These are phyloP conservation scores for Escovopsis weberi DNA, from an alignment of 2,329 filamentous ascomycete species.

Conservation along the genomic window DNA sequence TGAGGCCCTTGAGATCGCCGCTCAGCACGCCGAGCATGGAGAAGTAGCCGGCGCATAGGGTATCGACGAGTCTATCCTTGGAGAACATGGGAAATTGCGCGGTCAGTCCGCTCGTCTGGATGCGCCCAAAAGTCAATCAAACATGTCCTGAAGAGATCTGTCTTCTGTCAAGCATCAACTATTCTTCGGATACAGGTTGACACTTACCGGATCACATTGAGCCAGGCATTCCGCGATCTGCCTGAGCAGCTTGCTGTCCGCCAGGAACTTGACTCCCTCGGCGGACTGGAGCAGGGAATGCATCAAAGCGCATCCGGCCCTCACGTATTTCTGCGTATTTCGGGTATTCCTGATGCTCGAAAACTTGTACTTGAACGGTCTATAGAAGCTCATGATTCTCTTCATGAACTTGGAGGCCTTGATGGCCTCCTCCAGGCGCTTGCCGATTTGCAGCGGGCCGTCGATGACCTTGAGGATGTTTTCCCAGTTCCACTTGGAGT, in stretches of 20 bases:
- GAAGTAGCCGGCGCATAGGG: conserved; percentile 85
- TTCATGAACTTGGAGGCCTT: conserved; percentile 95
- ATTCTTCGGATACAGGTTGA: background rate
- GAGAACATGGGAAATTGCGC: conserved; percentile 85
- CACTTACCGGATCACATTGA: conserved; percentile 72
- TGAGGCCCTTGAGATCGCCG: conserved; percentile 65
- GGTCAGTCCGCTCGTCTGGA: conserved; percentile 53
- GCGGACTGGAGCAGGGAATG: conserved; percentile 71
- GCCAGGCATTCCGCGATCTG: conserved; percentile 94
- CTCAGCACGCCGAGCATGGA: conserved; percentile 80
- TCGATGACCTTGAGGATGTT: conserved; percentile 82
- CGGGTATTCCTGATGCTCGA: conserved; percentile 81
- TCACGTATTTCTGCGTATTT: conserved; percentile 85
- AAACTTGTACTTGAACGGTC: conserved; percentile 94
- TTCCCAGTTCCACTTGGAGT: conserved; percentile 95
- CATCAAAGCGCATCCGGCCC: conserved; percentile 77
- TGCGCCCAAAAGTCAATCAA: background rate
- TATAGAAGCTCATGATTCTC: conserved; percentile 83
- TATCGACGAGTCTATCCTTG: conserved; percentile 67
- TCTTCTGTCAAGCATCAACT: too few species aligned
- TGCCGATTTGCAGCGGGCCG: conserved; percentile 79
- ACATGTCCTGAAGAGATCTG: too few species aligned
- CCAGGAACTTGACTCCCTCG: conserved; percentile 73
- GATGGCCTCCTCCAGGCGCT: conserved; percentile 84
- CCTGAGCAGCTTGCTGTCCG: conserved; percentile 81